Percentiles rank a stretch among this genome's conserved stretches.
Conservation (phyloP, 441 rosid species). For the Populus hybrid region DNA sequence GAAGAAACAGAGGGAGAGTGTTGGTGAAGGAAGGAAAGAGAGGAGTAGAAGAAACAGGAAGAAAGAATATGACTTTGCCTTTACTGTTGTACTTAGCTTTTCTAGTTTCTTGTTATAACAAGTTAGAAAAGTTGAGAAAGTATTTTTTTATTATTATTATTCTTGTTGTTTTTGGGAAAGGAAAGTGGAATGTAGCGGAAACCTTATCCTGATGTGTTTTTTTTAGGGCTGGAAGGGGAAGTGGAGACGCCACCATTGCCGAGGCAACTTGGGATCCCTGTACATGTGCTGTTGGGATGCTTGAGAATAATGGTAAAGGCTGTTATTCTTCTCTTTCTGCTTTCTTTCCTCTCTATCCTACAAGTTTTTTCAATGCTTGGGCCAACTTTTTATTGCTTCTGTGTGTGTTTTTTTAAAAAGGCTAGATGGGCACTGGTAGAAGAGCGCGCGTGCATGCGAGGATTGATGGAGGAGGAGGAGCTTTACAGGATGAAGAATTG, state of each 20-base stretch:
- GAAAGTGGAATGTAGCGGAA: neutral
- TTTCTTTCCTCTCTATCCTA: too few species aligned
- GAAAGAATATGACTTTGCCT: constrained; percentile 5
- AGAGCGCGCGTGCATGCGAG: neutral
- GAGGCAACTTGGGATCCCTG: neutral
- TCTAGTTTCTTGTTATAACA: too few species aligned
- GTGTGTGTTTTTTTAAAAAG: neutral
- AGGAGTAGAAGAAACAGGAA: neutral
- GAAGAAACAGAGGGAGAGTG: neutral
- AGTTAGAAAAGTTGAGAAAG: too few species aligned
- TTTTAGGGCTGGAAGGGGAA: neutral
- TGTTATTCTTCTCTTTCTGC: too few species aligned
- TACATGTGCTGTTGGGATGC: too few species aligned
- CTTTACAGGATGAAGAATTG: neutral
- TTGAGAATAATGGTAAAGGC: too few species aligned
- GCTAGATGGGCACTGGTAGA: neutral
- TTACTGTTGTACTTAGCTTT: neutral
- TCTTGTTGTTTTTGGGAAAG: neutral
- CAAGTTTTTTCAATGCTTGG: neutral
- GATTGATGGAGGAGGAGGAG: neutral
- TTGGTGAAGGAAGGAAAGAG: neutral
- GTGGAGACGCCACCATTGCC: neutral
- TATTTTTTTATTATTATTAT: too few species aligned
- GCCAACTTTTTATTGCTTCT: neutral
- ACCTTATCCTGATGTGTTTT: neutral